phyloP scores from a whole-genome alignment of 805 yeast genomes.

The Cyberlindnera sargentensis region DNA sequence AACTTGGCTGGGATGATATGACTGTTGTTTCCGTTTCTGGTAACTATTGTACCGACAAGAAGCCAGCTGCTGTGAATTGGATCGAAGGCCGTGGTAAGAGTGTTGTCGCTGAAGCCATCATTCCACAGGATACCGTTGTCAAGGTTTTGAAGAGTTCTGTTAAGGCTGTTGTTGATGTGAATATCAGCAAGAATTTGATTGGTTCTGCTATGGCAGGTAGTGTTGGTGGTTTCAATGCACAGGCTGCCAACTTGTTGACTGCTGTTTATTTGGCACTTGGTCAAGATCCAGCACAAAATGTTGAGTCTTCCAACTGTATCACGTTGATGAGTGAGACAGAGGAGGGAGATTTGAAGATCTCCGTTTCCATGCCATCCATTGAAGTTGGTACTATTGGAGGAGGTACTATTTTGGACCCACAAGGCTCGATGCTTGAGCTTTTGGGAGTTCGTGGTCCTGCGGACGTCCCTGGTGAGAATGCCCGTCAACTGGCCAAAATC shows the following conservation, averaged over 20 bases:
- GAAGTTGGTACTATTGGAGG: conserved; percentile 99
- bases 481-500: conserved; percentile 85
- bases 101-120: conserved; percentile 90
- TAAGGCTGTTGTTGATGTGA: conserved; percentile 84
- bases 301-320: conserved; percentile 95
- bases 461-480: conserved; percentile 88
- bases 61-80: conserved; percentile 98
- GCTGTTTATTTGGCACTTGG: conserved; percentile 94
- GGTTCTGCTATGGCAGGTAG: conserved; percentile 99
- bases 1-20: conserved; percentile 94
- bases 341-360: conserved; percentile 76
- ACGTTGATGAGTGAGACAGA: conserved; percentile 80
- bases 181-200: conserved; percentile 80
- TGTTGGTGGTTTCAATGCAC: conserved; percentile 97
- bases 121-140: conserved; percentile 75
- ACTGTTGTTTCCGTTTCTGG: conserved; percentile 88
- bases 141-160: conserved; percentile 88
- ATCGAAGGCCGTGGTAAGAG: conserved; percentile 98
- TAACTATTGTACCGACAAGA: conserved; percentile 95
- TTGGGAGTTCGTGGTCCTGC: conserved; percentile 95
- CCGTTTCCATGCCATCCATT: conserved; percentile 98
- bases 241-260: conserved; percentile 93
- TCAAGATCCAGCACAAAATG: conserved; percentile 99
- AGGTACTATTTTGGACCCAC: conserved; percentile 96
- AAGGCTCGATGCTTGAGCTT: conserved; percentile 90